Evolutionary conservation across 306 rosid species (phyloP).

Genomic region (Cucurbita maxima): DNA sequence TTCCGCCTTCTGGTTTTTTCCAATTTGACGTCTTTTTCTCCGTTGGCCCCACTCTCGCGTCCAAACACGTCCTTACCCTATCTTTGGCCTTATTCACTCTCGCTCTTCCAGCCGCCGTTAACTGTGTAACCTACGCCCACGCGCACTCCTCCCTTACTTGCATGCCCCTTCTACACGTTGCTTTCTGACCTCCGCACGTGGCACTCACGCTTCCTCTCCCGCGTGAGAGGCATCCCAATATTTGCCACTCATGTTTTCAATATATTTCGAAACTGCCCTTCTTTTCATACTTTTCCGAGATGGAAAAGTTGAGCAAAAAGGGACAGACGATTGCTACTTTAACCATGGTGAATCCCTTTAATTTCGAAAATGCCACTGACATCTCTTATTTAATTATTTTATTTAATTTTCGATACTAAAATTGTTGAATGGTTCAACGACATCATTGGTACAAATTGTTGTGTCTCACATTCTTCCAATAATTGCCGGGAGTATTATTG

Average conservation of each 20-base stretch:
- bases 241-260: neutral
- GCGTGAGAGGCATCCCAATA: neutral
- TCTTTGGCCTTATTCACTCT: conserved; percentile 21
- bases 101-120: conserved; percentile 41
- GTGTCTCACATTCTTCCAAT: too few species aligned
- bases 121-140: conserved; percentile 31
- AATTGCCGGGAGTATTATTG: too few species aligned
- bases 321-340: neutral
- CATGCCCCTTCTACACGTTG: neutral
- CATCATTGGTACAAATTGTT: neutral
- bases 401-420: neutral
- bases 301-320: neutral
- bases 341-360: neutral
- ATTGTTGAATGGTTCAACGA: neutral
- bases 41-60: conserved; percentile 19
- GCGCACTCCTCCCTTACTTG: neutral
- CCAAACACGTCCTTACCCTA: conserved; percentile 23
- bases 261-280: neutral
- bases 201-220: neutral
- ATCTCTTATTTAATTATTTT: neutral
- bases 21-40: conserved; percentile 7
- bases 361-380: neutral
- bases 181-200: neutral
- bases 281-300: neutral
- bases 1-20: neutral